Base-by-base conservation (phyloP, 2,329 filamentous ascomycete species). In the Xylariaceae sp. region DNA sequence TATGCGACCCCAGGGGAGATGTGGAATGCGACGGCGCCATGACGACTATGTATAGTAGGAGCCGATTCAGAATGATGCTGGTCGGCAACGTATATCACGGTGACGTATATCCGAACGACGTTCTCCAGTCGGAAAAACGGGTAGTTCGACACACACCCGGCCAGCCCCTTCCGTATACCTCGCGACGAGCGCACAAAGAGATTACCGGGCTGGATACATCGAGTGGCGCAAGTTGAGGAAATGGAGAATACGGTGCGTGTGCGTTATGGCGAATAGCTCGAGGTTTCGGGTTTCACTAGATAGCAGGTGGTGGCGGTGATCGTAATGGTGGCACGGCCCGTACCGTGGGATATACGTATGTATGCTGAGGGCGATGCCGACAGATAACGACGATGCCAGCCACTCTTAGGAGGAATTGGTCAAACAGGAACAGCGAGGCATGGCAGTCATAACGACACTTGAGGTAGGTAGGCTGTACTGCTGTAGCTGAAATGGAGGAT, bases 11-110 rank as follows among this genome's bases (percentile, higher is more conserved):
- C 32, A 56, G 53, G 32, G 52, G 59, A 39, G 55, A 50, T 30
- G 60, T 48, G 17, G 52, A 56, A 13, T 59, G 55, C 31, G 64
- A 56, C 16, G 63, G 61, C 31, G 65, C 52, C 66, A 67, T 68
- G 35, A 34, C 50, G 43, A 33, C 29, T 16, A 36, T 27, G 23
- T 12, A 34, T 17, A 36, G 12, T 21, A 5, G 11, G 24, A 38
- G 35, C 34, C n/a, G n/a, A n/a, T n/a, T n/a, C n/a, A n/a, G n/a
- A n/a, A n/a, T 31, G 23, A 31, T 9, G 24, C 27, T 19, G n/a
- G 13, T 40, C 9, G 16, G 29, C 15, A 18, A 8, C 31, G 34
- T 24, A 24, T 24, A 24, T 11, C 21, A 6, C 21, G 38, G 24
- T 31, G 18, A 13, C 42, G 41, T 53, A 47, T 46, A 44, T 50